Evolutionary conservation across 1,139 yeast species (phyloP).

Genomic region (Blastobotrys malaysiensis): DNA sequence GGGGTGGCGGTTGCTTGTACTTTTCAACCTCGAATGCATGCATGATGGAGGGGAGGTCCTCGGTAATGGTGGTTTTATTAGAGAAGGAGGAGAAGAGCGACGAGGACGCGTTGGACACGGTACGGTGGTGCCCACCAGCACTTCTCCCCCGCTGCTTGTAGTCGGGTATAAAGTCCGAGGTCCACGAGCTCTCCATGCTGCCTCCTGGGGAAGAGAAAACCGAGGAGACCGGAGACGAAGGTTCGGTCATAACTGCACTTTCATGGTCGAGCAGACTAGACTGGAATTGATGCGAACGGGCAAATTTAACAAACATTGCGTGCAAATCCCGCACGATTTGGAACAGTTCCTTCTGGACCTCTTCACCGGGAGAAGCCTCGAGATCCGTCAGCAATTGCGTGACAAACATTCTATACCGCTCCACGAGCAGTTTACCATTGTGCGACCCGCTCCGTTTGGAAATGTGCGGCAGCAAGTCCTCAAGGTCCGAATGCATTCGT

Average conservation of each 20-base stretch:
- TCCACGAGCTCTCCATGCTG: slow-evolving; percentile 10
- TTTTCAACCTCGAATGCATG: slow-evolving; percentile 28
- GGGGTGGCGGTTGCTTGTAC: slow-evolving; percentile 1
- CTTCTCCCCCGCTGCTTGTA: background rate
- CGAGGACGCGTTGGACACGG: slow-evolving; percentile 7
- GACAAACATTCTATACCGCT: slow-evolving; percentile 31
- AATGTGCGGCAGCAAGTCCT: slow-evolving; percentile 19
- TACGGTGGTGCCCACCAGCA: slow-evolving; percentile 3
- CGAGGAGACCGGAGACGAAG: background rate
- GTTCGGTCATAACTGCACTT: background rate
- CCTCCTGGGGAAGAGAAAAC: background rate
- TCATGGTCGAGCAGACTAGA: background rate
- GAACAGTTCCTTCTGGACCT: slow-evolving; percentile 34
- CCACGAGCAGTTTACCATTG: slow-evolving; percentile 18
- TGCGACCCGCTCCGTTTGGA: slow-evolving; percentile 12
- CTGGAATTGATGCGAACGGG: background rate
- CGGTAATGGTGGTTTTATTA: slow-evolving; percentile 20
- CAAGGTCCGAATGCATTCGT: slow-evolving; percentile 33
- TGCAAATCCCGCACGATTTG: slow-evolving; percentile 33
- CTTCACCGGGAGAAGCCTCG: slow-evolving; percentile 30
- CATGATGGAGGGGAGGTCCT: slow-evolving; percentile 27
- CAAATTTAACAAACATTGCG: slow-evolving; percentile 31
- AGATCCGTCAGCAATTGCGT: slow-evolving; percentile 30
- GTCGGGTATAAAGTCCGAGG: slow-evolving; percentile 3
- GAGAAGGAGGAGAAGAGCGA: slow-evolving; percentile 2